Percentiles rank a stretch among this genome's conserved stretches.
phyloP scores from a whole-genome alignment of 228 moss, liverwort and hornwort genomes.

The Sphagnum magellanicum region DNA sequence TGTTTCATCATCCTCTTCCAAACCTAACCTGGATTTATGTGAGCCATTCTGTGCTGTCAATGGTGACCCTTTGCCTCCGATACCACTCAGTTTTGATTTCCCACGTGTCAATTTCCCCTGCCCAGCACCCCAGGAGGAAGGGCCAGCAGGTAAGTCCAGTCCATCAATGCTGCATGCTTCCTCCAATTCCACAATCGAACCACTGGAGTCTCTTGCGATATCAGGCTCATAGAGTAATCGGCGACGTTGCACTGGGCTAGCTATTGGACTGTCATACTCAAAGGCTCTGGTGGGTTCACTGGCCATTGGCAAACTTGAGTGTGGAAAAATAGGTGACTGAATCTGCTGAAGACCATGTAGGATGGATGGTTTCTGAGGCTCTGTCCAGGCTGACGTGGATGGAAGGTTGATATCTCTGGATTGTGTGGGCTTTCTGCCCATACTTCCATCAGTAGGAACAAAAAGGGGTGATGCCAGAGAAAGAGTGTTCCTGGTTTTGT shows the following conservation, averaged over 20 bases:
- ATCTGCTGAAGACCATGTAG: constrained; percentile 44
- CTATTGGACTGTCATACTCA: constrained; percentile 24
- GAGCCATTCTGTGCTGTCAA: too few relatives aligned
- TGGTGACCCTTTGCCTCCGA: not conserved
- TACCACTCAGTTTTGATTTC: constrained; percentile 36
- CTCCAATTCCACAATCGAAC: constrained; percentile 37
- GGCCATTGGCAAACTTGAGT: constrained; percentile 19
- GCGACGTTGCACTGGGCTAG: constrained; percentile 44
- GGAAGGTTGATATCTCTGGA: constrained; percentile 47
- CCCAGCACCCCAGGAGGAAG: constrained; percentile 23
- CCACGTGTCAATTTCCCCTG: constrained; percentile 24
- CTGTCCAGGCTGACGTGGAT: constrained; percentile 63
- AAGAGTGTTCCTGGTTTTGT: constrained; percentile 13
- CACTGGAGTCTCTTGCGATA: constrained; percentile 25
- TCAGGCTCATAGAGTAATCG: constrained; percentile 51
- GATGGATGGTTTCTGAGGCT: constrained; percentile 46
- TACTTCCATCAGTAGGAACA: constrained; percentile 23
- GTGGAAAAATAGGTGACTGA: constrained; percentile 48
- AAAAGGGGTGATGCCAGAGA: constrained; percentile 67
- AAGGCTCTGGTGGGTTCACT: constrained; percentile 24
- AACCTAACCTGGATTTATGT: too few relatives aligned
- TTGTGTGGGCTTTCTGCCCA: constrained; percentile 32
- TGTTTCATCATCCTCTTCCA: too few relatives aligned
- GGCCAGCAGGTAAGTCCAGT: constrained; percentile 26
- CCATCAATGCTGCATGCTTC: constrained; percentile 30